Percentiles rank a stretch among this genome's conserved stretches.
Conservation (phyloP, 1,284 basidiomycete genomes). For the Apiotrichum akiyoshidainum region DNA sequence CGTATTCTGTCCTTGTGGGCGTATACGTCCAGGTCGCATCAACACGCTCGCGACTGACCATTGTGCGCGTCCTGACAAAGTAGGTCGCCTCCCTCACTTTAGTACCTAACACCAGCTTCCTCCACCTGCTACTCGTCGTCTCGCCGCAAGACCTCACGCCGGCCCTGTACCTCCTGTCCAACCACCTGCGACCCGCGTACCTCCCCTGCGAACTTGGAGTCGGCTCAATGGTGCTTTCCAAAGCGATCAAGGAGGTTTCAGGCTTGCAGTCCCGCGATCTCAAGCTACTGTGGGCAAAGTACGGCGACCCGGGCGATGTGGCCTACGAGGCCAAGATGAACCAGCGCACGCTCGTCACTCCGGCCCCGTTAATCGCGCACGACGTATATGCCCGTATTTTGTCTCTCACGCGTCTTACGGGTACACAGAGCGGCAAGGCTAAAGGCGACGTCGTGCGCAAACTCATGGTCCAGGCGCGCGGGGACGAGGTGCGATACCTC, state of each 20-base stretch:
- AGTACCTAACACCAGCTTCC: slow-evolving; percentile 40
- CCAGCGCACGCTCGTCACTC: slow-evolving; percentile 69
- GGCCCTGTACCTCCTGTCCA: slow-evolving; percentile 85
- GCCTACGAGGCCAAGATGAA: slow-evolving; percentile 78
- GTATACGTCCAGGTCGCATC: slow-evolving; percentile 68
- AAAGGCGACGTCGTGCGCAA: slow-evolving; percentile 78
- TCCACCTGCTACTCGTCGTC: slow-evolving; percentile 66
- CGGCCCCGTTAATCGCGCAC: slow-evolving; percentile 63
- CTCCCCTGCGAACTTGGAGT: slow-evolving; percentile 70
- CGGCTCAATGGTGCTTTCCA: slow-evolving; percentile 71
- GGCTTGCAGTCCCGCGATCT: slow-evolving; percentile 68
- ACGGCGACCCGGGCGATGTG: slow-evolving; percentile 73
- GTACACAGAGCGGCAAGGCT: slow-evolving; percentile 67
- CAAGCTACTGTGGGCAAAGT: slow-evolving; percentile 56
- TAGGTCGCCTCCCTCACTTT: slow-evolving; percentile 22
- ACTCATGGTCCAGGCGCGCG: slow-evolving; percentile 75
- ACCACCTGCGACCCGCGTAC: slow-evolving; percentile 77
- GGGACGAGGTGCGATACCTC: slow-evolving; percentile 82
- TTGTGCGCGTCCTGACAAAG: slow-evolving; percentile 78
- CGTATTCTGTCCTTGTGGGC: slow-evolving; percentile 77
- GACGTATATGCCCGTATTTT: slow-evolving; percentile 66
- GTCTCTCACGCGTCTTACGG: slow-evolving; percentile 65
- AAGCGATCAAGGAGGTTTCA: slow-evolving; percentile 76
- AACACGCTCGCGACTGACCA: slow-evolving; percentile 77
- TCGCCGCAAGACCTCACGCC: slow-evolving; percentile 70